Base-by-base conservation (phyloP, 1,284 basidiomycete genomes). In the Apiotrichum montevideense region DNA sequence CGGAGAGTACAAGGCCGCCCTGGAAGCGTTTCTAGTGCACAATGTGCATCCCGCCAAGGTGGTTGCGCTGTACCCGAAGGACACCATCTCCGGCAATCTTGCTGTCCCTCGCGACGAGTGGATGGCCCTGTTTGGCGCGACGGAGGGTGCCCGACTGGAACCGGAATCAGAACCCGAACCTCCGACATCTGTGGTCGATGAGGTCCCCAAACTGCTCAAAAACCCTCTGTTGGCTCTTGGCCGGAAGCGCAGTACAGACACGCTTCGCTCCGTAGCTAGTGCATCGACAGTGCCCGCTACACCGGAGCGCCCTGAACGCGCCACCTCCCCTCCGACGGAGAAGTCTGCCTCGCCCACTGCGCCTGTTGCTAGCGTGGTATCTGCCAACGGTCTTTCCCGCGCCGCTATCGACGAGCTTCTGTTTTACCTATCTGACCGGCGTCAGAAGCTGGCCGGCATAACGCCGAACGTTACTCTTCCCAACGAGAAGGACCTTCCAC, bases 11-110 rank as follows among this genome's bases (percentile, higher is more conserved):
- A 70, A 75, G 54, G 29, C 65, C 0, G 94, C 95, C 0, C 86
- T 98, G 55, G 87, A 95, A 68, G 83, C 85, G 0, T 95, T 98
- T 72, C 83, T 94, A 51, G 84, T 87, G 44, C 84, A 95, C 46
- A 88, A 98, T 63, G 81, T 91, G 61, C 95, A 96, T 67, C 95
- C 95, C 0, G 90, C 92, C 2, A 90, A 94, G 68, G 90, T 98
- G 1, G 83, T 98, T 11, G 88, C 93, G 1, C 79, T 98, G 4
- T 98, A 90, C 72, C 90, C 92, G 0, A 58, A 63, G 7, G 82
- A 87, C 47, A 80, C 79, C 14, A 84, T 98, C 2, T 83, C 92
- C 0, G 95, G 95, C 4, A 80, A 87, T 35, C 76, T 98, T 10
- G 80, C 85, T 11, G 82, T 87, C 0, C 82, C 85, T 13, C 81